phyloP scores from a whole-genome alignment of 2,329 filamentous ascomycete species.

The Hypoxylon sp. region DNA sequence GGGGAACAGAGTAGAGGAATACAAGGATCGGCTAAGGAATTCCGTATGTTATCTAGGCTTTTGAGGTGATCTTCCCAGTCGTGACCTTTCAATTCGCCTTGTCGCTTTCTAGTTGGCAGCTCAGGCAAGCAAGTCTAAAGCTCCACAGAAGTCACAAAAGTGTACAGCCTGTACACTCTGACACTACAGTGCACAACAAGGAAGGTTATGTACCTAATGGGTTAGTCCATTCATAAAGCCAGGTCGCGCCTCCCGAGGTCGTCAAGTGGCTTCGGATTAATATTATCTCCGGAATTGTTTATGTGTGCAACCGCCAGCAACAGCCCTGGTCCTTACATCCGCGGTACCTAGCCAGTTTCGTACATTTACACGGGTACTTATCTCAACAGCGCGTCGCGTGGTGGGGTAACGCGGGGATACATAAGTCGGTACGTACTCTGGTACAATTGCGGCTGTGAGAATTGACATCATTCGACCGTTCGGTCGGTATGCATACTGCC shows the following conservation, averaged over 20 bases:
- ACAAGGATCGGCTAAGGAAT: background rate
- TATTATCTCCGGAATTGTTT: constrained; percentile 5
- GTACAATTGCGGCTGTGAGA: constrained; percentile 21
- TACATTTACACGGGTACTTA: constrained; percentile 5
- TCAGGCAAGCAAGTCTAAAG: constrained; percentile 35
- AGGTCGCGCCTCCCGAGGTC: no score
- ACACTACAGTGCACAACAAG: constrained; percentile 5
- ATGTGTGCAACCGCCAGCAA: background rate
- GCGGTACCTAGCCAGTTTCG: background rate
- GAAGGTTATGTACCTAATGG: constrained; percentile 5
- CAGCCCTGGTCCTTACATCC: background rate
- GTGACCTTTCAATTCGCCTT: constrained; percentile 11
- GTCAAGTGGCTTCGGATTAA: constrained; percentile 32
- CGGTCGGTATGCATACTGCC: constrained; percentile 31
- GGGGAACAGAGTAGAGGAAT: constrained; percentile 2
- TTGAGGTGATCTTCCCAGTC: constrained; percentile 7
- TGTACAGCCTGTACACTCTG: constrained; percentile 28
- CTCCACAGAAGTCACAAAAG: constrained; percentile 34
- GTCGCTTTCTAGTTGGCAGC: constrained; percentile 33
- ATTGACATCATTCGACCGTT: constrained; percentile 39
- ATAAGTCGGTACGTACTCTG: constrained; percentile 4
- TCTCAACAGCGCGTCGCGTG: constrained; percentile 3
- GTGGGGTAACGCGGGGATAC: constrained; percentile 26
- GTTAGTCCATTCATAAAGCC: constrained; percentile 40
- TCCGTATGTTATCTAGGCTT: constrained; percentile 1